Conservation (phyloP, 2,329 filamentous ascomycete species). For the Drechslera avenae region DNA sequence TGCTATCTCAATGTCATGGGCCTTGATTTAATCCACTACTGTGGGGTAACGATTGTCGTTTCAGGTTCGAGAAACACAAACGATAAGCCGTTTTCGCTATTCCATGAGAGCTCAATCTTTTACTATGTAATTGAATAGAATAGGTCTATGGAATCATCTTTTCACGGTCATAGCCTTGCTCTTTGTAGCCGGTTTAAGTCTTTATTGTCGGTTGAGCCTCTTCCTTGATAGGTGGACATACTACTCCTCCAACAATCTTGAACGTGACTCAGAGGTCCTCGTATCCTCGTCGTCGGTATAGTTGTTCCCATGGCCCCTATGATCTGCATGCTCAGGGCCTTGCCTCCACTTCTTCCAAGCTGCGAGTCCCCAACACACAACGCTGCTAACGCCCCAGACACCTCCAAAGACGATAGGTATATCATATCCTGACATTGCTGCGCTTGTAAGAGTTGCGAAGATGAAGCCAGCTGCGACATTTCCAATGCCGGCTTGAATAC, state of each 20-base stretch:
- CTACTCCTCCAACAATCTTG: background rate
- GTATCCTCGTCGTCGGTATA: background rate
- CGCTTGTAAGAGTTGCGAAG: slow-evolving; percentile 31
- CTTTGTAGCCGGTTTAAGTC: background rate
- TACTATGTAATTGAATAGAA: too few relatives aligned
- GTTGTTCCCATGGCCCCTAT: background rate
- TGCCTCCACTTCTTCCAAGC: background rate
- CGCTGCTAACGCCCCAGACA: slow-evolving; percentile 1
- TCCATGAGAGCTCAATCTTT: too few relatives aligned
- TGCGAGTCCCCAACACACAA: background rate
- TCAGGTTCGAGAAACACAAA: too few relatives aligned
- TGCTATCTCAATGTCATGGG: too few relatives aligned
- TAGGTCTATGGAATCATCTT: too few relatives aligned
- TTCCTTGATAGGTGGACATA: background rate
- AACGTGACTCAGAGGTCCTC: background rate
- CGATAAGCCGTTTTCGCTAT: too few relatives aligned
- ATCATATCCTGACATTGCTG: slow-evolving; percentile 30
- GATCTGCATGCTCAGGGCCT: background rate
- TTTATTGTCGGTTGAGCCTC: background rate
- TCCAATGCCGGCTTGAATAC: slow-evolving; percentile 25
- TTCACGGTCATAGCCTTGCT: too few relatives aligned
- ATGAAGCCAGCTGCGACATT: slow-evolving; percentile 24
- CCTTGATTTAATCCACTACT: too few relatives aligned
- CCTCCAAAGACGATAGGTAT: slow-evolving; percentile 11
- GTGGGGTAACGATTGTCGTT: too few relatives aligned